Evolutionary conservation across 1,284 basidiomycete species (phyloP).

Genomic region (Ganoderma sinense): DNA sequence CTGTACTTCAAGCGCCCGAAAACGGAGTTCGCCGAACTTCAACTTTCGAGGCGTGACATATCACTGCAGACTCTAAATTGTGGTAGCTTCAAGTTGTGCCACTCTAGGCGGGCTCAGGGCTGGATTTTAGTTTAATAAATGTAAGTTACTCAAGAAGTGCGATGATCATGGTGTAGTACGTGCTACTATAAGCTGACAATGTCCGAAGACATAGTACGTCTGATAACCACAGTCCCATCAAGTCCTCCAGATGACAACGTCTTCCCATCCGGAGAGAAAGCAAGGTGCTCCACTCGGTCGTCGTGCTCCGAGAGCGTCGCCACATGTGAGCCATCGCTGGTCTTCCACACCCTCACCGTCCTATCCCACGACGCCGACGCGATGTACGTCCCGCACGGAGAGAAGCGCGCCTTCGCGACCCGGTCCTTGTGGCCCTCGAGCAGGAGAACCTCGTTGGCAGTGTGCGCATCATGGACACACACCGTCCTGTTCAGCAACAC

Average conservation of each 20-base stretch:
- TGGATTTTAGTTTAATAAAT: too few species aligned
- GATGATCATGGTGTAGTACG: too few species aligned
- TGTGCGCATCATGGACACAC: background rate
- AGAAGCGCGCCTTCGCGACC: background rate
- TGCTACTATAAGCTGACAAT: background rate
- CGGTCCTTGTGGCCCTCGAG: background rate
- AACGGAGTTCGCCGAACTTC: too few species aligned
- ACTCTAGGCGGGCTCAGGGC: too few species aligned
- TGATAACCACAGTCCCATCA: background rate
- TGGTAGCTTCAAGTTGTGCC: too few species aligned
- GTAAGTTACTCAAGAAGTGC: too few species aligned
- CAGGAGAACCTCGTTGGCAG: background rate
- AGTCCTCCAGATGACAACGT: background rate
- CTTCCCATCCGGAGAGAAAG: background rate
- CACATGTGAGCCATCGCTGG: background rate
- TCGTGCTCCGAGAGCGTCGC: background rate
- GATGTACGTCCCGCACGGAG: background rate
- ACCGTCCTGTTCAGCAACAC: background rate
- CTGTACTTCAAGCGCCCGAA: too few species aligned
- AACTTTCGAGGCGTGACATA: too few species aligned
- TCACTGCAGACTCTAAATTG: too few species aligned
- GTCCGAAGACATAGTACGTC: background rate
- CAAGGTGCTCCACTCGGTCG: background rate
- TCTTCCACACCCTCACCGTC: background rate
- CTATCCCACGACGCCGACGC: background rate